Percentiles rank a stretch among this genome's conserved stretches.
These are phyloP conservation scores for Hypoxylon sp. DNA, from an alignment of 2,329 filamentous ascomycete genomes.

Conservation along the genomic window DNA sequence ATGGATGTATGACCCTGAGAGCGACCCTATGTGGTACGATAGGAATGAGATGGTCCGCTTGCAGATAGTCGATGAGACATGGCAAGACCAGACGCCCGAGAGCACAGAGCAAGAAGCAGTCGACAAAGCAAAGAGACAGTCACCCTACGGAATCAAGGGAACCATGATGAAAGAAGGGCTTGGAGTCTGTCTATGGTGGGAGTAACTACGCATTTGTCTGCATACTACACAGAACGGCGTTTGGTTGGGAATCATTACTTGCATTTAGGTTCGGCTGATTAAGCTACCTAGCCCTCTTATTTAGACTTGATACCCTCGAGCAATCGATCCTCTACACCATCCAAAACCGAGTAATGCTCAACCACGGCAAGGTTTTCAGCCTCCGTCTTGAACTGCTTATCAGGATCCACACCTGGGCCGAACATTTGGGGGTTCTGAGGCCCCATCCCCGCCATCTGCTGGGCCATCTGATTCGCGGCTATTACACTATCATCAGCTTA, in stretches of 20 bases:
- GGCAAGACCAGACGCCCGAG: constrained; percentile 88
- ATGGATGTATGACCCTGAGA: constrained; percentile 77
- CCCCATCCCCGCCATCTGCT: constrained; percentile 84
- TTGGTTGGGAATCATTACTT: constrained; percentile 22
- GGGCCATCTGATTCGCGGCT: constrained; percentile 93
- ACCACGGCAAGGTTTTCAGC: constrained; percentile 96
- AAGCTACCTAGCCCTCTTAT: constrained; percentile 42
- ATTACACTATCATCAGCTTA: constrained; percentile 53
- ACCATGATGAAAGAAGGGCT: constrained; percentile 75
- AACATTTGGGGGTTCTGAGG: constrained; percentile 82
- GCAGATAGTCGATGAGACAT: constrained; percentile 87
- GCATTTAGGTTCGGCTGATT: constrained; percentile 33
- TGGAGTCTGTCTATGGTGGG: constrained; percentile 77
- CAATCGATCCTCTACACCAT: constrained; percentile 88
- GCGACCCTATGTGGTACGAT: constrained; percentile 86
- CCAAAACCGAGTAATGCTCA: constrained; percentile 92
- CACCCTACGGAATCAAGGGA: constrained; percentile 79
- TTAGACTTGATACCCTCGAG: constrained; percentile 69
- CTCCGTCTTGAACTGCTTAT: constrained; percentile 94
- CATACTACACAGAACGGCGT: constrained; percentile 41
- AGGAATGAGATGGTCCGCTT: constrained; percentile 90
- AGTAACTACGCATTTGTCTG: constrained; percentile 50
- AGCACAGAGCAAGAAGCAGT: constrained; percentile 73
- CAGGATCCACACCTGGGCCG: constrained; percentile 91
- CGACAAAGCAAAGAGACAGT: constrained; percentile 68